These are phyloP conservation scores for Cadophora gregata DNA, from an alignment of 2,329 filamentous ascomycete genomes.

Conservation along the genomic window DNA sequence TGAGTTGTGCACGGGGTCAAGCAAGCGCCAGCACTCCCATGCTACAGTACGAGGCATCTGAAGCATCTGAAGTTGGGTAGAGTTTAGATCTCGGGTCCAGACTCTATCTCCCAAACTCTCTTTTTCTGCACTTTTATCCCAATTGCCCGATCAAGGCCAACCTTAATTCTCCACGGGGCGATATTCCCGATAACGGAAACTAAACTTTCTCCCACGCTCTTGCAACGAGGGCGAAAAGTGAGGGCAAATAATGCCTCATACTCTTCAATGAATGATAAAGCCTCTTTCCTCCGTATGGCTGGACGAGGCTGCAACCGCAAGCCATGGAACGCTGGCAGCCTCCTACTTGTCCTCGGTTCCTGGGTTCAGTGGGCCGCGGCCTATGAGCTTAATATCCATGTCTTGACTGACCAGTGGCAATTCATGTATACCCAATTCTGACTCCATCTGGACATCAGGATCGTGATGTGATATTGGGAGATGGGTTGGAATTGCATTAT, in stretches of 20 bases:
- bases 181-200: not conserved
- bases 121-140: not conserved
- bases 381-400: conserved; percentile 17
- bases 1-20: not conserved
- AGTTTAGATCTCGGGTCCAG: not conserved
- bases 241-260: not conserved
- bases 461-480: not conserved
- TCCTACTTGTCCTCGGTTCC: conserved; percentile 29
- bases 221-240: not conserved
- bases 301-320: conserved; percentile 25
- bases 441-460: no score
- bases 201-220: not conserved
- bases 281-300: conserved; percentile 20
- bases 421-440: no score
- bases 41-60: not conserved
- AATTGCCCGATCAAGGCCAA: not conserved
- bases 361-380: conserved; percentile 23
- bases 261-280: conserved; percentile 6
- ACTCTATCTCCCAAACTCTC: not conserved
- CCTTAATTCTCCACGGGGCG: conserved; percentile 10
- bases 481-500: not conserved
- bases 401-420: not conserved
- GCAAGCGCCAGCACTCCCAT: not conserved
- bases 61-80: not conserved
- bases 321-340: conserved; percentile 16